Evolutionary conservation across 345 rosid species (phyloP).

Genomic region (Citrus medica): DNA sequence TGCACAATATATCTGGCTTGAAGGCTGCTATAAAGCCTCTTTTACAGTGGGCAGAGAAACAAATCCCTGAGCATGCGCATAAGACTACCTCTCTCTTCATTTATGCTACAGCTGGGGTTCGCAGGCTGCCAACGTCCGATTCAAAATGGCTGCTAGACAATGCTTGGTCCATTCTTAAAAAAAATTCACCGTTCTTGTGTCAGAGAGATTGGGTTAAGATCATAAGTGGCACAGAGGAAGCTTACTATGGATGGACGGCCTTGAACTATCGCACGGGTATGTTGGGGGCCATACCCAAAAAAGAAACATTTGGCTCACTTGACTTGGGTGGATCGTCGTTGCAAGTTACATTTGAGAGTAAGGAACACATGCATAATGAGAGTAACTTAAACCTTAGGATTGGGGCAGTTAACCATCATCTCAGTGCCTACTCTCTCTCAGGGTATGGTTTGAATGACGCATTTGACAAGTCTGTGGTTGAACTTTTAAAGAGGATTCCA

Average conservation of each 20-base stretch:
- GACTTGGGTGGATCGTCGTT: constrained; percentile 98
- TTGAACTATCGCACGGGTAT: constrained; percentile 70
- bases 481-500: constrained; percentile 47
- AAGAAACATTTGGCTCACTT: constrained; percentile 88
- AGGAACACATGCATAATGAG: constrained; percentile 45
- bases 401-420: constrained; percentile 75
- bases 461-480: constrained; percentile 82
- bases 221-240: constrained; percentile 92
- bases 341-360: constrained; percentile 94
- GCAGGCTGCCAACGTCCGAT: constrained; percentile 73
- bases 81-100: constrained; percentile 78
- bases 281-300: constrained; percentile 67
- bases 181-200: constrained; percentile 64
- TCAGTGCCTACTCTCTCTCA: constrained; percentile 91
- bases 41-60: constrained; percentile 83
- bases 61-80: constrained; percentile 80
- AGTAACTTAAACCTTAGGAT: constrained; percentile 72
- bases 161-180: constrained; percentile 77
- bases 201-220: constrained; percentile 75
- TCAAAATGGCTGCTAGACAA: constrained; percentile 91
- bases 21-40: constrained; percentile 81
- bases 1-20: constrained; percentile 71
- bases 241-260: constrained; percentile 95
- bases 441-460: constrained; percentile 99
- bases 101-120: constrained; percentile 96